phyloP scores from a whole-genome alignment of 306 rosid species.

The Cucumis hystrix region DNA sequence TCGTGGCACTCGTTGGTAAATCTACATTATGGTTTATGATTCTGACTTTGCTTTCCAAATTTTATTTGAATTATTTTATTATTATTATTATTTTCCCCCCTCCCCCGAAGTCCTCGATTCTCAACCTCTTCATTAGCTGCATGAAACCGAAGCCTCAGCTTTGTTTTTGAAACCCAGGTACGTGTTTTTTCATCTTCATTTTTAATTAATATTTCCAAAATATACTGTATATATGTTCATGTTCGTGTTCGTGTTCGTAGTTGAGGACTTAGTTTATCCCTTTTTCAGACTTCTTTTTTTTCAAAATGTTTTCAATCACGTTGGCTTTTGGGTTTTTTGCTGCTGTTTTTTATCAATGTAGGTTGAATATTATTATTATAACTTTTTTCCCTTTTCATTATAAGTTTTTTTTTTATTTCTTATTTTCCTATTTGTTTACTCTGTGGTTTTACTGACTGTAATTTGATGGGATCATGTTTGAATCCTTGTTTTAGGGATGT shows the following conservation, averaged over 20 bases:
- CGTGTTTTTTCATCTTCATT: background rate
- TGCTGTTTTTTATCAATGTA: background rate
- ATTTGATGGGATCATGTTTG: background rate
- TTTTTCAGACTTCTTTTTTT: background rate
- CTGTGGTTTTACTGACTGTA: background rate
- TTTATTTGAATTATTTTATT: background rate
- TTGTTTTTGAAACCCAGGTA: conserved; percentile 5
- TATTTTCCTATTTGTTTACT: background rate
- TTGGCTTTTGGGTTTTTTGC: background rate
- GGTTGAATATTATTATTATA: background rate
- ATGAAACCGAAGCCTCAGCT: background rate
- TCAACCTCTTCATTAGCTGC: conserved; percentile 1
- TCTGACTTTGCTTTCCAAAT: background rate
- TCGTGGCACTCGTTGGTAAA: background rate
- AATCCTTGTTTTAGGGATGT: background rate
- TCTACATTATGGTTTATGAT: background rate
- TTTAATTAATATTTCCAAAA: no score
- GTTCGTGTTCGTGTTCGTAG: background rate
- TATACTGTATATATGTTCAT: background rate
- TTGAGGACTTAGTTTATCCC: background rate
- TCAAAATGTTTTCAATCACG: background rate
- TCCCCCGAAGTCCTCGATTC: background rate
- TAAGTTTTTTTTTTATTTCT: background rate
- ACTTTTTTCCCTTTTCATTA: background rate
- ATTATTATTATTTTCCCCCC: background rate